These are phyloP conservation scores for Penicillium fimorum DNA, from an alignment of 495 filamentous ascomycete species.

Conservation along the genomic window DNA sequence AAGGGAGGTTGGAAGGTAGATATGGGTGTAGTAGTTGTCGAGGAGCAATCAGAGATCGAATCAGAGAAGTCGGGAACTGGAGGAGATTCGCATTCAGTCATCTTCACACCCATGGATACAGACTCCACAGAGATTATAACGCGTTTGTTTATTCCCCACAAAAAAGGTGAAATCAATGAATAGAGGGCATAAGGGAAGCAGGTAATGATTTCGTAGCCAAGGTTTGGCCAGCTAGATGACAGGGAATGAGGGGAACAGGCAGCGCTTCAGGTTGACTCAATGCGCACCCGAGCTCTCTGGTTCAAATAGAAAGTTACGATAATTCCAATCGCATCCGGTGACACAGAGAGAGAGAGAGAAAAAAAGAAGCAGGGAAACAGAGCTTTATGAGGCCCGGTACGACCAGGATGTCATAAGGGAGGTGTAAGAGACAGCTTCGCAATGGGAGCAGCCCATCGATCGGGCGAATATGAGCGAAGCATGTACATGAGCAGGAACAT, in stretches of 20 bases:
- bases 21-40: slow-evolving; percentile 9
- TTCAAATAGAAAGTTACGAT: slow-evolving; percentile 25
- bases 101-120: slow-evolving; percentile 29
- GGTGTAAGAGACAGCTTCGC: slow-evolving; percentile 29
- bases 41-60: slow-evolving; percentile 15
- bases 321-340: slow-evolving; percentile 21
- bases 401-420: slow-evolving; percentile 20
- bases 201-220: slow-evolving; percentile 17
- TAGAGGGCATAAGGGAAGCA: slow-evolving; percentile 14
- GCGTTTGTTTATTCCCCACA: background rate
- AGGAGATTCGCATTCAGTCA: slow-evolving; percentile 31
- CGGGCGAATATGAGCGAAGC: slow-evolving; percentile 12
- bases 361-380: slow-evolving; percentile 3
- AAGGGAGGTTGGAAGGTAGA: slow-evolving; percentile 9
- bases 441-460: slow-evolving; percentile 15
- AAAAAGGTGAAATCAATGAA: slow-evolving; percentile 8
- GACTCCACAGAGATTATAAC: background rate
- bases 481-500: slow-evolving; percentile 12
- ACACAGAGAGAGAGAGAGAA: slow-evolving; percentile 18
- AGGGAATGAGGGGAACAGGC: slow-evolving; percentile 6
- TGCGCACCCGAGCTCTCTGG: slow-evolving; percentile 5
- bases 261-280: slow-evolving; percentile 13
- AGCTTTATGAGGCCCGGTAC: slow-evolving; percentile 16
- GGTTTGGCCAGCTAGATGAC: slow-evolving; percentile 5
- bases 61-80: slow-evolving; percentile 23